A percentile compares a stretch with the other conserved stretches of the same genome.
These are phyloP conservation scores for Melastoma candidum DNA, from an alignment of 441 rosid genomes.

Conservation along the genomic window DNA sequence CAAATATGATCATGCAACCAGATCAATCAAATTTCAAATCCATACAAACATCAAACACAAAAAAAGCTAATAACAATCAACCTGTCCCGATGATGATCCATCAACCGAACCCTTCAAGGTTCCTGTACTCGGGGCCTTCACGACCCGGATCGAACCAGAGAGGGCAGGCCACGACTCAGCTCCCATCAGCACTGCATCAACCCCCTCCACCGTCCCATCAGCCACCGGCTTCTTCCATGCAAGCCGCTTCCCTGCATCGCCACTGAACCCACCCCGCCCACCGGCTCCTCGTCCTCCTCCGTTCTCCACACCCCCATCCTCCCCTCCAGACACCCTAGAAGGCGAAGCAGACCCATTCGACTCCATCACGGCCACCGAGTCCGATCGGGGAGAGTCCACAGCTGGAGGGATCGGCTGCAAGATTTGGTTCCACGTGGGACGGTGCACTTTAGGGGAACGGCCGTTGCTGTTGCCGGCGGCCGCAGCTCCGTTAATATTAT, in stretches of 20 bases:
- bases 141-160: conserved; percentile 52
- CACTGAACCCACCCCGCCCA: conserved; percentile 24
- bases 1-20: not conserved
- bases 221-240: conserved; percentile 62
- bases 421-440: conserved; percentile 11
- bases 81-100: conserved; percentile 22
- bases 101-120: conserved; percentile 50
- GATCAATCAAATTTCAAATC: not conserved
- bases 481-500: conserved; percentile 19
- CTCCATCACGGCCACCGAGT: not conserved
- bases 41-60: not conserved
- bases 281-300: conserved; percentile 12
- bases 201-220: conserved; percentile 34
- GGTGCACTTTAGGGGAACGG: conserved; percentile 2
- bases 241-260: conserved; percentile 50
- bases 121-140: conserved; percentile 48
- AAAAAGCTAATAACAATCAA: not conserved
- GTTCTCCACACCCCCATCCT: conserved; percentile 7
- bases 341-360: conserved; percentile 7
- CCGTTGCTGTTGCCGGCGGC: conserved; percentile 1
- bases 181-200: conserved; percentile 64
- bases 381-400: too few relatives aligned
- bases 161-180: conserved; percentile 85
- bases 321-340: conserved; percentile 12
- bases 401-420: not conserved